Evolutionary conservation across 805 yeast species (phyloP).

Genomic region (Blastobotrys parvus): DNA sequence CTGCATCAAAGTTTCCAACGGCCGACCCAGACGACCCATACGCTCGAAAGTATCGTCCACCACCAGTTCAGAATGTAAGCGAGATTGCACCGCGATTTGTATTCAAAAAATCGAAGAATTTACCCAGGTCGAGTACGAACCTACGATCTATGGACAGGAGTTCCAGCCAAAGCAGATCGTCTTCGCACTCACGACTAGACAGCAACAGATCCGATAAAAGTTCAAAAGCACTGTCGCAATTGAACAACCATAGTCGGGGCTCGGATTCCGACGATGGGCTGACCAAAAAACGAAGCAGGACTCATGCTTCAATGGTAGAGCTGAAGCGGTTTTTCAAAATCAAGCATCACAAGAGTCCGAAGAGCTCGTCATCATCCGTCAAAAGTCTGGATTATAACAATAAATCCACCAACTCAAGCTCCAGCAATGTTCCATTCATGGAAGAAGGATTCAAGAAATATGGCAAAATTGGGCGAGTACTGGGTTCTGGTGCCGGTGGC

Average conservation of each 20-base stretch:
- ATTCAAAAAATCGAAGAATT: slow-evolving; percentile 16
- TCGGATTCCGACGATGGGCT: slow-evolving; percentile 3
- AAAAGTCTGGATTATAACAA: slow-evolving; percentile 6
- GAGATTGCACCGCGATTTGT: slow-evolving; percentile 30
- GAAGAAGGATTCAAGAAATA: slow-evolving; percentile 49
- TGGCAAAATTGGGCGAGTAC: slow-evolving; percentile 61
- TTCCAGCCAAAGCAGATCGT: neutral
- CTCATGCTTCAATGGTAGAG: slow-evolving; percentile 28
- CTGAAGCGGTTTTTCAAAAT: slow-evolving; percentile 38
- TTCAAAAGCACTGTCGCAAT: neutral
- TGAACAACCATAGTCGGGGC: neutral
- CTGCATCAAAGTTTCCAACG: slow-evolving; percentile 12
- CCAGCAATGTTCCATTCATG: slow-evolving; percentile 28
- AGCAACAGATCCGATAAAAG: neutral
- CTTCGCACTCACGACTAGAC: neutral
- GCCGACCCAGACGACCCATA: slow-evolving; percentile 27
- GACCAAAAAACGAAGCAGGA: slow-evolving; percentile 9
- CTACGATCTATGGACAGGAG: slow-evolving; percentile 7
- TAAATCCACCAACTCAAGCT: slow-evolving; percentile 1
- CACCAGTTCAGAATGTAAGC: slow-evolving; percentile 17
- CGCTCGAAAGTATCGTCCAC: slow-evolving; percentile 24
- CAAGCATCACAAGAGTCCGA: slow-evolving; percentile 4
- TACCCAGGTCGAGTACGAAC: slow-evolving; percentile 6
- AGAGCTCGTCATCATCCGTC: slow-evolving; percentile 2
- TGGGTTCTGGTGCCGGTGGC: slow-evolving; percentile 95